Evolutionary conservation across 169 alveolate genomes (phyloP).

Genomic region (Plasmodium blacklocki): DNA sequence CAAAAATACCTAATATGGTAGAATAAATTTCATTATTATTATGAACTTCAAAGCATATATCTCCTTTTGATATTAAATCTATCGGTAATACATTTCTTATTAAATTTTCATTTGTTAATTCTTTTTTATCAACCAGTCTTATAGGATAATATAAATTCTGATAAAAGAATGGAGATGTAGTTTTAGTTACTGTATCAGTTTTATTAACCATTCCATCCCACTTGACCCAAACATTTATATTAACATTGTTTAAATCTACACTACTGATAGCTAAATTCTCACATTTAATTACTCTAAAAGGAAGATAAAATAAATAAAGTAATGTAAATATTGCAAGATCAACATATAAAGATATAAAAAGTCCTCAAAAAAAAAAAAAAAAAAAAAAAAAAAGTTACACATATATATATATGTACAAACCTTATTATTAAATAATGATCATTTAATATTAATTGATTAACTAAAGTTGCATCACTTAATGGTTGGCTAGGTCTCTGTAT

Average conservation of each 20-base stretch:
- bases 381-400: neutral
- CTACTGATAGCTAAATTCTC: slow-evolving; percentile 88
- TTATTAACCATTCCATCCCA: slow-evolving; percentile 90
- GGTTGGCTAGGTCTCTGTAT: slow-evolving; percentile 80
- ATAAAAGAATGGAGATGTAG: slow-evolving; percentile 87
- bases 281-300: slow-evolving; percentile 83
- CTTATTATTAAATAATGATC: slow-evolving; percentile 80
- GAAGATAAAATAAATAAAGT: slow-evolving; percentile 59
- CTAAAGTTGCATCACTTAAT: slow-evolving; percentile 80
- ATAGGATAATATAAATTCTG: slow-evolving; percentile 91
- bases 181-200: slow-evolving; percentile 81
- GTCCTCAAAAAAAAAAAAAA: neutral
- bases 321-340: slow-evolving; percentile 27
- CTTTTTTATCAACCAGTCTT: slow-evolving; percentile 87
- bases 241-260: slow-evolving; percentile 87
- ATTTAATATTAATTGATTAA: slow-evolving; percentile 76
- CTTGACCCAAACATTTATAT: slow-evolving; percentile 89
- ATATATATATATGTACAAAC: slow-evolving; percentile 71
- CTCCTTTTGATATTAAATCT: slow-evolving; percentile 89
- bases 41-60: slow-evolving; percentile 89
- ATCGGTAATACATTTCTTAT: slow-evolving; percentile 87
- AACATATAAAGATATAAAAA: neutral
- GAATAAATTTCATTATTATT: slow-evolving; percentile 87
- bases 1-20: slow-evolving; percentile 87
- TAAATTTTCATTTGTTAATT: slow-evolving; percentile 82